These are phyloP conservation scores for Cordyceps militaris DNA, from an alignment of 2,329 filamentous ascomycete species.

Conservation along the genomic window DNA sequence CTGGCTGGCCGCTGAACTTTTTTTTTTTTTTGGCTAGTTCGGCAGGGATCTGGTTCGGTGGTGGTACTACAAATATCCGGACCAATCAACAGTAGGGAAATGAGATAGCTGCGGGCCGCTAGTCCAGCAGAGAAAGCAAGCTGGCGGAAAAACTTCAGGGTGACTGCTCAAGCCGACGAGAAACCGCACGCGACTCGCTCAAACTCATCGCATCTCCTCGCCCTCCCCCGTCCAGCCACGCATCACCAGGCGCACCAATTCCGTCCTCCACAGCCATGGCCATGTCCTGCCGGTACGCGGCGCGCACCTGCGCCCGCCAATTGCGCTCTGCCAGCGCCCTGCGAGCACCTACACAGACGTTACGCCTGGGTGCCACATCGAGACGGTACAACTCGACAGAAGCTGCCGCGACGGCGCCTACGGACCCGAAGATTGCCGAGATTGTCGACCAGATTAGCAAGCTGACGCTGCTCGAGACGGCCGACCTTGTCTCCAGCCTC, in stretches of 20 bases:
- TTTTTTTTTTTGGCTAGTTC: slow-evolving; percentile 21
- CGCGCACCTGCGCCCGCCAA: slow-evolving; percentile 57
- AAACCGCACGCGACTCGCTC: slow-evolving; percentile 19
- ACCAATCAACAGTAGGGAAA: slow-evolving; percentile 25
- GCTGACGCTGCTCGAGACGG: slow-evolving; percentile 95
- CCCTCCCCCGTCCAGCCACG: slow-evolving; percentile 20
- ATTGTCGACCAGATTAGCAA: slow-evolving; percentile 99
- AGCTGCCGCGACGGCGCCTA: slow-evolving; percentile 44
- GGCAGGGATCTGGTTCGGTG: slow-evolving; percentile 22
- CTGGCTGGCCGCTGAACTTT: slow-evolving; percentile 9
- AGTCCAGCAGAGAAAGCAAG: slow-evolving; percentile 20
- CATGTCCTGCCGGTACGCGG: slow-evolving; percentile 55
- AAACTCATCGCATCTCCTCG: slow-evolving; percentile 2
- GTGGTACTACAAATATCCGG: slow-evolving; percentile 31
- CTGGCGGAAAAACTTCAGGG: slow-evolving; percentile 36
- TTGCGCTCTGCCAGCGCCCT: slow-evolving; percentile 43
- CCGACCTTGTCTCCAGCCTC: slow-evolving; percentile 86
- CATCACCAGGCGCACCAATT: slow-evolving; percentile 20
- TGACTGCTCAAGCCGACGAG: slow-evolving; percentile 16
- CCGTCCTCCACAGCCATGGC: slow-evolving; percentile 43
- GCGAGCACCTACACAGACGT: slow-evolving; percentile 40
- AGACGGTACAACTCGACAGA: slow-evolving; percentile 88
- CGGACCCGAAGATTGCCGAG: slow-evolving; percentile 82
- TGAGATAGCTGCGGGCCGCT: slow-evolving; percentile 6
- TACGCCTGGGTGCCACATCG: slow-evolving; percentile 40